Evolutionary conservation across 441 rosid genomes (phyloP).

Genomic region (Aquilaria agallochum): DNA sequence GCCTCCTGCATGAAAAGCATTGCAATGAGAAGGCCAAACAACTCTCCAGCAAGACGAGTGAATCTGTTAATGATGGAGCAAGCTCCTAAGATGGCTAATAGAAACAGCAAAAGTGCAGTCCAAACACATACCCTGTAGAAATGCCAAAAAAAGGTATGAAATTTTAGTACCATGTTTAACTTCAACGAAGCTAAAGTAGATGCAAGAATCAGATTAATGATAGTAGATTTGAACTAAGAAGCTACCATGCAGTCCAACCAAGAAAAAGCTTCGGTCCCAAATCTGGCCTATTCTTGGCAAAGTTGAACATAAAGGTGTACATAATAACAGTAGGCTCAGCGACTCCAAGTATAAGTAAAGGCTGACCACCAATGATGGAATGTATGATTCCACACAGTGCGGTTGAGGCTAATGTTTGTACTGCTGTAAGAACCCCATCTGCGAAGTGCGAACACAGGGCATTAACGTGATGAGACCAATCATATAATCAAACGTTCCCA

Average conservation of each 20-base stretch:
- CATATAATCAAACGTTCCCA: not conserved
- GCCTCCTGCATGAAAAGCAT: slow-evolving; percentile 80
- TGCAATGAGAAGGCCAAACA: slow-evolving; percentile 68
- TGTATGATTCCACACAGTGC: slow-evolving; percentile 69
- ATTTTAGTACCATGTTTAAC: not conserved
- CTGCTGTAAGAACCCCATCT: slow-evolving; percentile 68
- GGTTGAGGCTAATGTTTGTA: slow-evolving; percentile 65
- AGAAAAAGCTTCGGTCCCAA: slow-evolving; percentile 61
- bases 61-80: slow-evolving; percentile 66
- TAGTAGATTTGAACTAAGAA: slow-evolving; percentile 4
- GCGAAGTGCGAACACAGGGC: slow-evolving; percentile 4
- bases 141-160: not conserved
- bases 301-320: slow-evolving; percentile 73
- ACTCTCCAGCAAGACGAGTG: slow-evolving; percentile 69
- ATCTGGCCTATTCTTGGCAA: slow-evolving; percentile 53
- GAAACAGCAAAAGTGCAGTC: slow-evolving; percentile 67
- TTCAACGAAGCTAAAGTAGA: not conserved
- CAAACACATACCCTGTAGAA: slow-evolving; percentile 66
- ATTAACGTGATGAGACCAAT: not conserved
- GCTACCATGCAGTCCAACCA: slow-evolving; percentile 77
- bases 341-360: slow-evolving; percentile 67
- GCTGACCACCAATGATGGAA: slow-evolving; percentile 67
- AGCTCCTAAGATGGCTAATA: slow-evolving; percentile 62
- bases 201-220: not conserved
- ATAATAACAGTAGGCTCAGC: slow-evolving; percentile 80